Percentiles rank a stretch among this genome's conserved stretches.
Conservation (phyloP, 2,329 filamentous ascomycete genomes). For the Emericellopsis cladophorae region DNA sequence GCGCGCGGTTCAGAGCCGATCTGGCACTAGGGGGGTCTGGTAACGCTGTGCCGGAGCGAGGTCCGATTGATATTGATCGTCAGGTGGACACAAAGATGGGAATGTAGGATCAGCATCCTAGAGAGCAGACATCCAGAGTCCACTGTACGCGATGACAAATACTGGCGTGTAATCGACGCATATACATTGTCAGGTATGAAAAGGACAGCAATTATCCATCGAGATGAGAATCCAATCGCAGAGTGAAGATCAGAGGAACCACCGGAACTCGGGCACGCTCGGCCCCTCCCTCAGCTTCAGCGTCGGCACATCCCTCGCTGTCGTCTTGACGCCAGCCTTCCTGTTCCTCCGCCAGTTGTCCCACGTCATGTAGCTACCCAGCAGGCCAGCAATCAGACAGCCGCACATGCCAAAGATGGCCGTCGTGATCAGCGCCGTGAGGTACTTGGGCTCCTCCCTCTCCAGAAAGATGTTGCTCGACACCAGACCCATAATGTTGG, state of each 20-base stretch:
- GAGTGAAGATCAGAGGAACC: slow-evolving; percentile 25
- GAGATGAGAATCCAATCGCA: too few relatives aligned
- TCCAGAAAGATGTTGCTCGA: slow-evolving; percentile 55
- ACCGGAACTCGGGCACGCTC: slow-evolving; percentile 31
- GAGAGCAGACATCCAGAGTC: too few relatives aligned
- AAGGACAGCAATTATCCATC: too few relatives aligned
- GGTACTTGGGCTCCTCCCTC: slow-evolving; percentile 53
- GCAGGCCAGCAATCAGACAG: slow-evolving; percentile 34
- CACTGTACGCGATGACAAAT: too few relatives aligned
- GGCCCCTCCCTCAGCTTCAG: slow-evolving; percentile 35
- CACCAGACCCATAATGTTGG: slow-evolving; percentile 44
- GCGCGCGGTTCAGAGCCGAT: too few relatives aligned
- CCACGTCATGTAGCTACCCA: slow-evolving; percentile 51
- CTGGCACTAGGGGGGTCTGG: neutral
- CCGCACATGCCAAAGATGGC: slow-evolving; percentile 52
- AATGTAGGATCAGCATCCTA: neutral
- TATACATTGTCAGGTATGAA: too few relatives aligned
- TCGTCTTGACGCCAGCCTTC: slow-evolving; percentile 33
- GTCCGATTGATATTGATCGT: too few relatives aligned
- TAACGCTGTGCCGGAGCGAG: neutral
- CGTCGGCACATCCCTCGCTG: slow-evolving; percentile 32
- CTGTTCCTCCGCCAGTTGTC: slow-evolving; percentile 39
- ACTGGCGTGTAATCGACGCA: too few relatives aligned
- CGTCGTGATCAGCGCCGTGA: slow-evolving; percentile 51
- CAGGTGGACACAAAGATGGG: neutral